Conservation (phyloP, 208 protist genomes). For the Zelonia costaricensis region DNA sequence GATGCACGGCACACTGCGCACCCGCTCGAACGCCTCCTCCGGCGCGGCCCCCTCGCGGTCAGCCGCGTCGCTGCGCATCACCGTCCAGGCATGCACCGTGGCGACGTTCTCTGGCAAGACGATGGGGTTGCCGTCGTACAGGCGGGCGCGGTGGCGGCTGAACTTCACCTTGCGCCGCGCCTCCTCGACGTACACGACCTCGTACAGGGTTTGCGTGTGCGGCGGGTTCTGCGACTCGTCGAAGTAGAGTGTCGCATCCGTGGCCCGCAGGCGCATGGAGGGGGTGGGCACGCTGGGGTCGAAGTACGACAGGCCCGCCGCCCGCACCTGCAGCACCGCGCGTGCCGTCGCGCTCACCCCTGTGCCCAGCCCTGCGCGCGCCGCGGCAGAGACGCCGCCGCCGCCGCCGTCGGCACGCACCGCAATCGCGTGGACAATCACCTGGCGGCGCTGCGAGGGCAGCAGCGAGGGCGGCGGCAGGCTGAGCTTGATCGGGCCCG, state of each 20-base stretch:
- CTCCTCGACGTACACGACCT: constrained; percentile 65
- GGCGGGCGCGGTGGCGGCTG: constrained; percentile 30
- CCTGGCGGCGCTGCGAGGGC: constrained; percentile 21
- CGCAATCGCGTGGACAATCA: constrained; percentile 55
- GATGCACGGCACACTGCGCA: constrained; percentile 65
- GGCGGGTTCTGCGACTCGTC: constrained; percentile 65
- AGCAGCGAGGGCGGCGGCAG: constrained; percentile 35
- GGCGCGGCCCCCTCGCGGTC: background rate
- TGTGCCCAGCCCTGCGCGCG: too few species aligned
- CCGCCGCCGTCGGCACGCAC: constrained; percentile 17
- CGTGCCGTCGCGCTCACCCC: constrained; percentile 46
- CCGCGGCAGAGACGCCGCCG: background rate
- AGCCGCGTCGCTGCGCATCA: constrained; percentile 18
- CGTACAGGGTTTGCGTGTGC: constrained; percentile 58
- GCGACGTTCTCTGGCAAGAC: constrained; percentile 60
- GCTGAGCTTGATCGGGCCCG: constrained; percentile 71
- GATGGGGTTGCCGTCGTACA: constrained; percentile 59
- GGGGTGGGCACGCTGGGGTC: constrained; percentile 61
- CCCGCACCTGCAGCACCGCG: constrained; percentile 52
- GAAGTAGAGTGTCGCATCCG: constrained; percentile 73
- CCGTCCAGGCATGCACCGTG: constrained; percentile 79
- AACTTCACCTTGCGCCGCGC: constrained; percentile 64
- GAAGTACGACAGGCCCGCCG: constrained; percentile 59
- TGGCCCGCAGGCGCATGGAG: constrained; percentile 48
- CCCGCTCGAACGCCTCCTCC: constrained; percentile 8